Evolutionary conservation across 352 stramenopile species (phyloP).

Genomic region (Pythium coloratum): DNA sequence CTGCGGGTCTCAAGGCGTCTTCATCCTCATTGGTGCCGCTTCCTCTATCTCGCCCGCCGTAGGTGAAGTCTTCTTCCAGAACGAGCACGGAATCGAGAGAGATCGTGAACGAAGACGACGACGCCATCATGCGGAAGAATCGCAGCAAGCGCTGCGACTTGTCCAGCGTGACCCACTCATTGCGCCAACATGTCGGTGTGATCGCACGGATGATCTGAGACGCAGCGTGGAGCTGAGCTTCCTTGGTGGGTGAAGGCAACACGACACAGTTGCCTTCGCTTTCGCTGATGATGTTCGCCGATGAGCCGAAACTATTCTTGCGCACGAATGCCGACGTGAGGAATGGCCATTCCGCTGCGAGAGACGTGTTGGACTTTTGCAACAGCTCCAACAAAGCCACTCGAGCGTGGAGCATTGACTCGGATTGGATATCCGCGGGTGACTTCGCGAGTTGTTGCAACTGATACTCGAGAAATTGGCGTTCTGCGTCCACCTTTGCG

Average conservation of each 20-base stretch:
- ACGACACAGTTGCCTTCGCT: neutral
- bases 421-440: conserved; percentile 2
- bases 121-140: conserved; percentile 51
- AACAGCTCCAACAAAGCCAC: conserved; percentile 32
- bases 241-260: conserved; percentile 8
- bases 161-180: conserved; percentile 60
- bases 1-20: neutral
- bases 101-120: conserved; percentile 34
- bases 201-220: conserved; percentile 49
- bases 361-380: conserved; percentile 25
- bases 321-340: conserved; percentile 22
- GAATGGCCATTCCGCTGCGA: conserved; percentile 33
- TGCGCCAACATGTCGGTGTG: conserved; percentile 38
- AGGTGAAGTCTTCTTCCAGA: conserved; percentile 22
- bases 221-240: conserved; percentile 23
- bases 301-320: conserved; percentile 28
- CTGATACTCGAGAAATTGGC: conserved; percentile 43
- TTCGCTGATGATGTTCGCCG: conserved; percentile 12
- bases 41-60: neutral
- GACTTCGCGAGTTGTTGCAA: conserved; percentile 25
- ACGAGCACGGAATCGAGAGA: conserved; percentile 33
- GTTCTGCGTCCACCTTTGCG: conserved; percentile 39
- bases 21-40: neutral
- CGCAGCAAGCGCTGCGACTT: conserved; percentile 33
- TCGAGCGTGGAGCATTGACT: conserved; percentile 28